Conservation (phyloP, 2,329 filamentous ascomycete species). For the Monosporascus cannonballus region DNA sequence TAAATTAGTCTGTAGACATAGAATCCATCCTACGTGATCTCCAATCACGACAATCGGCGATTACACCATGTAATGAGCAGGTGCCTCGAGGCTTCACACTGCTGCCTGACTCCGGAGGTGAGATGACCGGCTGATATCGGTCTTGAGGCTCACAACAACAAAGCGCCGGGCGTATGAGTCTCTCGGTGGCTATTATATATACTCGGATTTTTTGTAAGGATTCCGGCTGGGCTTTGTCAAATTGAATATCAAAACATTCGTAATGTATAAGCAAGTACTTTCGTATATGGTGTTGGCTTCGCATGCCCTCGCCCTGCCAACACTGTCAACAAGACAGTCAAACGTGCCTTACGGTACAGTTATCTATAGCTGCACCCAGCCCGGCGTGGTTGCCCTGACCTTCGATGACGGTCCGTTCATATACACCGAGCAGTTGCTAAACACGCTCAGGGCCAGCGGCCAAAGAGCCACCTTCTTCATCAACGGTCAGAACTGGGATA, state of each 20-base stretch:
- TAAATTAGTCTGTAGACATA: neutral
- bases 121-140: neutral
- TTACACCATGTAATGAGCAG: neutral
- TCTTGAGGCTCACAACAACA: neutral
- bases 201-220: no score
- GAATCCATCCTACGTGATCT: neutral
- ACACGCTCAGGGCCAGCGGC: slow-evolving; percentile 9
- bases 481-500: slow-evolving; percentile 37
- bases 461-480: slow-evolving; percentile 20
- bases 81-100: neutral
- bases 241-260: neutral
- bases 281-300: neutral
- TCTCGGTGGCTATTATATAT: no score
- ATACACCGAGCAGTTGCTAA: slow-evolving; percentile 13
- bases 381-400: slow-evolving; percentile 16
- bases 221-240: no score
- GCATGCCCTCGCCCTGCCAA: neutral
- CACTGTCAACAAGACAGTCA: slow-evolving; percentile 2
- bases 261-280: neutral
- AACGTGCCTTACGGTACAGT: slow-evolving; percentile 4
- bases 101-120: neutral
- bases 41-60: neutral
- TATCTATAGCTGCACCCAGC: slow-evolving; percentile 9
- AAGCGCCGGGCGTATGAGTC: no score
- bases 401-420: slow-evolving; percentile 21